Percentiles rank a stretch among this genome's conserved stretches.
Evolutionary conservation across 139 green algal genomes (phyloP).

Genomic region (Spirogloea muscicola): DNA sequence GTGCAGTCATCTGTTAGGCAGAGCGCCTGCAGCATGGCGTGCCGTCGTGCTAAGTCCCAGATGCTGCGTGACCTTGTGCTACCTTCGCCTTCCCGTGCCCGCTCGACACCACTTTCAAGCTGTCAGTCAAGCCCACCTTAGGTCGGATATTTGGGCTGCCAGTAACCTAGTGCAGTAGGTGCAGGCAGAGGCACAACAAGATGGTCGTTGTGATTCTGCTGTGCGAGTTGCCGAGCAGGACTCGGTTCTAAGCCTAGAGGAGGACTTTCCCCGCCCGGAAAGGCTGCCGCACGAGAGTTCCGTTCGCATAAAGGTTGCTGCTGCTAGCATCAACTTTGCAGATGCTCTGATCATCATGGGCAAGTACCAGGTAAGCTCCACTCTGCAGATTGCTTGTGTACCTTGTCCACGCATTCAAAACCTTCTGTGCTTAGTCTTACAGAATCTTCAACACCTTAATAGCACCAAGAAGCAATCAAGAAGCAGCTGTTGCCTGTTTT

Average conservation of each 20-base stretch:
- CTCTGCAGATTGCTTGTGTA: not conserved
- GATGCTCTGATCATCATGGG: conserved; percentile 68
- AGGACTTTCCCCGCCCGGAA: not conserved
- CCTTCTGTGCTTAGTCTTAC: not conserved
- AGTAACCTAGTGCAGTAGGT: too few species aligned
- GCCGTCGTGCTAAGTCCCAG: too few species aligned
- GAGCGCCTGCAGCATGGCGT: too few species aligned
- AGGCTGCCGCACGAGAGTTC: not conserved
- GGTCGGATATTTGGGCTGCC: too few species aligned
- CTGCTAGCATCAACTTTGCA: conserved; percentile 56
- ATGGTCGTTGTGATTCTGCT: too few species aligned
- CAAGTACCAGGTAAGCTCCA: conserved; percentile 65
- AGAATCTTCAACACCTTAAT: not conserved
- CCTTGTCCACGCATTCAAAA: not conserved
- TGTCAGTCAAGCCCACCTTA: too few species aligned
- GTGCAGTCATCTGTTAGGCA: too few species aligned
- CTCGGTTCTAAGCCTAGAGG: not conserved
- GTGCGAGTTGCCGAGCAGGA: too few species aligned
- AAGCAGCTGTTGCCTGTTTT: not conserved
- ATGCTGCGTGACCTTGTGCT: too few species aligned
- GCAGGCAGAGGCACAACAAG: too few species aligned
- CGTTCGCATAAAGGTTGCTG: conserved; percentile 26
- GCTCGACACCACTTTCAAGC: too few species aligned
- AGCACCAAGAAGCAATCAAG: not conserved
- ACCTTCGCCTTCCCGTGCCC: too few species aligned